Conservation (phyloP, 2,329 filamentous ascomycete genomes). For the Colletotrichum melonis region DNA sequence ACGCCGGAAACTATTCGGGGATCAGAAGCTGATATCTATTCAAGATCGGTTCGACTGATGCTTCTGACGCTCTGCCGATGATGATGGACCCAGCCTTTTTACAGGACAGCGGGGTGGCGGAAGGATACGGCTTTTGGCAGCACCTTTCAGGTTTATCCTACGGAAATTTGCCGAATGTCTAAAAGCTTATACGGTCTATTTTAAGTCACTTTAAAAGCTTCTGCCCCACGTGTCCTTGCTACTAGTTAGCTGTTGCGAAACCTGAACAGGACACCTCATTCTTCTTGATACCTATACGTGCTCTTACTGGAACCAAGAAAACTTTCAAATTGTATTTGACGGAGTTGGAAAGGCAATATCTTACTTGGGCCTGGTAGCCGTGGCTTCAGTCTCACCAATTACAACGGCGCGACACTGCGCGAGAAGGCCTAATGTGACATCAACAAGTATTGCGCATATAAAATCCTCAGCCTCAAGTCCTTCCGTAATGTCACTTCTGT, state of each 20-base stretch:
- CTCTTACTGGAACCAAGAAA: too few relatives aligned
- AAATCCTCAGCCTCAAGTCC: not conserved
- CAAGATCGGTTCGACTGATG: not conserved
- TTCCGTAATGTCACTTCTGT: not conserved
- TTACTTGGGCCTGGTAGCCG: too few relatives aligned
- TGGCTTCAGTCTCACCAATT: too few relatives aligned
- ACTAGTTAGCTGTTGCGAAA: too few relatives aligned
- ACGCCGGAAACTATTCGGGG: not conserved
- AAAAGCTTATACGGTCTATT: not conserved
- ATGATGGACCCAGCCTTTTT: not conserved
- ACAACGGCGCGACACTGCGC: too few relatives aligned
- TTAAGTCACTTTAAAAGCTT: not conserved
- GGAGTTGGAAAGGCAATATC: too few relatives aligned
- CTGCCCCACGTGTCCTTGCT: not conserved
- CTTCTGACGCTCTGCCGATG: not conserved
- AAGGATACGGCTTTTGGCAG: not conserved
- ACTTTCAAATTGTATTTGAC: too few relatives aligned
- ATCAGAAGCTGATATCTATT: not conserved
- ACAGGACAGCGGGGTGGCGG: not conserved
- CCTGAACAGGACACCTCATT: too few relatives aligned
- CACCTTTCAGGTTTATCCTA: not conserved
- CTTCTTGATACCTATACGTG: too few relatives aligned
- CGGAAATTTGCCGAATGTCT: not conserved
- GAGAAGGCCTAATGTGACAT: too few relatives aligned
- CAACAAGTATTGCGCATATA: not conserved